phyloP scores from a whole-genome alignment of 495 filamentous ascomycete species.

The Penicillium simplicissimum region DNA sequence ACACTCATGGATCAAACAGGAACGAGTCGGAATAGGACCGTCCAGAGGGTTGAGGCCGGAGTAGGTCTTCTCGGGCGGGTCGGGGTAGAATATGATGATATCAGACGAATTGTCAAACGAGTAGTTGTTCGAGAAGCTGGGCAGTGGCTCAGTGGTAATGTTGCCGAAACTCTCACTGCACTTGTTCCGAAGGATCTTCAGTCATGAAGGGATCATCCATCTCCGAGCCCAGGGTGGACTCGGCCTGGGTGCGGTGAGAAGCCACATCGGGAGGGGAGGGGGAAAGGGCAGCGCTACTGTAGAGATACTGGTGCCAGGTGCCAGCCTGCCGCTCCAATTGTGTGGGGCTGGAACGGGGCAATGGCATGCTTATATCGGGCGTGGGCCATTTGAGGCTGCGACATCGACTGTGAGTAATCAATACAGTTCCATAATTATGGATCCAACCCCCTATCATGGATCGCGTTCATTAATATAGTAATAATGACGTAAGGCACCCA shows the following conservation, averaged over 20 bases:
- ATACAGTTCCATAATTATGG: too few relatives aligned
- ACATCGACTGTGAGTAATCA: too few relatives aligned
- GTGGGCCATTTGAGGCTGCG: constrained; percentile 33
- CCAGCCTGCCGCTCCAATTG: constrained; percentile 29
- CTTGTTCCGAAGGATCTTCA: constrained; percentile 37
- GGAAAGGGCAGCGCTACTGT: constrained; percentile 34
- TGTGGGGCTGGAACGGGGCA: constrained; percentile 21
- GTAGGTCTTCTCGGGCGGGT: constrained; percentile 39
- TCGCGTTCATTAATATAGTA: too few relatives aligned
- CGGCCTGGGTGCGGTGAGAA: constrained; percentile 43
- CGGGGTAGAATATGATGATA: constrained; percentile 43
- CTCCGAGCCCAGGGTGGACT: constrained; percentile 42
- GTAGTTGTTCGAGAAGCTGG: constrained; percentile 35
- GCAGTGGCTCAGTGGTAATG: constrained; percentile 32
- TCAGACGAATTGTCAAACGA: constrained; percentile 30
- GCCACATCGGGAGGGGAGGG: constrained; percentile 38
- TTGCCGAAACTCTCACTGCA: constrained; percentile 37
- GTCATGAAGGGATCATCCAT: constrained; percentile 48
- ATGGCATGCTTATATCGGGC: constrained; percentile 29
- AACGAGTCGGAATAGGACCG: constrained; percentile 39
- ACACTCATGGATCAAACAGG: constrained; percentile 27
- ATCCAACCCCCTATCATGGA: too few relatives aligned
- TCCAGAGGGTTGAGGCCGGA: constrained; percentile 30
- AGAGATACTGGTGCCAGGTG: constrained; percentile 37
- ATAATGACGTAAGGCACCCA: too few relatives aligned